Conservation (phyloP, 768 basidiomycete genomes). For the Termitomyces sp. region DNA sequence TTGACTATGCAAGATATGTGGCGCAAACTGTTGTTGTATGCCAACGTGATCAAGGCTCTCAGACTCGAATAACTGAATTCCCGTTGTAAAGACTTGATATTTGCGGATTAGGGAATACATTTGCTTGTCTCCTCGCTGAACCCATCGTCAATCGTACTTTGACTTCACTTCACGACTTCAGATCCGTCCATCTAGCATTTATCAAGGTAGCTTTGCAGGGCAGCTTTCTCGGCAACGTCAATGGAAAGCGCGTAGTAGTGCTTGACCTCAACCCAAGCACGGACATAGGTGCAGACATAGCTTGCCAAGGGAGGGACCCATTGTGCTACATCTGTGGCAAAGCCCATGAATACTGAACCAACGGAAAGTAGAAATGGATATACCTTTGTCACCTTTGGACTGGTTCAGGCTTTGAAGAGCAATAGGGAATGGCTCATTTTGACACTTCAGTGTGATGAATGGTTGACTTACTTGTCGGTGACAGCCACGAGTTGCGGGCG, state of each 20-base stretch:
- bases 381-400: slow-evolving; percentile 44
- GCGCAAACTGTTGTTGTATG: background rate
- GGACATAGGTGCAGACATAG: slow-evolving; percentile 46
- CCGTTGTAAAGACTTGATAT: background rate
- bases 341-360: background rate
- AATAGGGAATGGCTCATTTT: background rate
- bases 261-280: slow-evolving; percentile 51
- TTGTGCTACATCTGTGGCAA: slow-evolving; percentile 34
- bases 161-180: background rate
- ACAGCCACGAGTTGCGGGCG: slow-evolving; percentile 50
- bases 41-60: background rate
- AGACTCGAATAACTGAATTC: background rate
- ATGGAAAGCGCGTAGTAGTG: slow-evolving; percentile 41
- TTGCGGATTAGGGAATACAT: background rate
- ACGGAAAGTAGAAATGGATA: background rate
- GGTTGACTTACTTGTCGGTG: slow-evolving; percentile 27
- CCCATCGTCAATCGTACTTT: background rate
- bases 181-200: background rate
- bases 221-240: slow-evolving; percentile 45
- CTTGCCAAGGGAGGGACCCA: slow-evolving; percentile 45
- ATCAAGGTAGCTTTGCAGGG: slow-evolving; percentile 32
- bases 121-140: background rate
- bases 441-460: background rate
- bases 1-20: background rate
- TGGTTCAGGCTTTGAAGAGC: slow-evolving; percentile 30